Evolutionary conservation across 2,329 filamentous ascomycete genomes (phyloP).

Genomic region (Ramularia collo-cygni): DNA sequence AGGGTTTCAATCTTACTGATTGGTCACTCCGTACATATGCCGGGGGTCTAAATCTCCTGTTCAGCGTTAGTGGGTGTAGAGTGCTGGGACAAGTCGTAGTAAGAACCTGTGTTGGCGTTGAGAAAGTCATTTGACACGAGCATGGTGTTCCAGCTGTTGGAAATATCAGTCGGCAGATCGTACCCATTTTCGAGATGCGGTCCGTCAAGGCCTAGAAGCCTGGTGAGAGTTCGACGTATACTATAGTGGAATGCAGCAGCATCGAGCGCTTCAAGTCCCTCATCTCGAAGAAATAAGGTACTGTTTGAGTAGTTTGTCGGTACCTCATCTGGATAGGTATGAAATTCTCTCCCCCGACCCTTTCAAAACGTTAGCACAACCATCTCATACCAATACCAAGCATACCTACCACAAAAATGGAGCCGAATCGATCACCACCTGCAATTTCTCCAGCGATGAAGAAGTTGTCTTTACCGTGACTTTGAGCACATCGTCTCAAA

Average conservation of each 20-base stretch:
- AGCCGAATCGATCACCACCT: constrained; percentile 51
- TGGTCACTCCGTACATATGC: constrained; percentile 55
- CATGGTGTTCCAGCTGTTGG: constrained; percentile 48
- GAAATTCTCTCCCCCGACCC: constrained; percentile 51
- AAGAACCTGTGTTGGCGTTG: constrained; percentile 46
- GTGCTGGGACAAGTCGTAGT: too few relatives aligned
- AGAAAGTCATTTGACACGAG: constrained; percentile 51
- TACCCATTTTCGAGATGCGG: constrained; percentile 39
- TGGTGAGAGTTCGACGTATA: constrained; percentile 6
- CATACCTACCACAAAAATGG: constrained; percentile 45
- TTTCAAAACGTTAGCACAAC: too few relatives aligned
- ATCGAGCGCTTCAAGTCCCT: constrained; percentile 47
- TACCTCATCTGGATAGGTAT: constrained; percentile 41
- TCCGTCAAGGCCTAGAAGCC: neutral
- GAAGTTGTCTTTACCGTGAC: constrained; percentile 53
- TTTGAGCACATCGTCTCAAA: constrained; percentile 50
- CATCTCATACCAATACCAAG: too few relatives aligned
- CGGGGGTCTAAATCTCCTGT: constrained; percentile 49
- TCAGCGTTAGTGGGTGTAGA: too few relatives aligned
- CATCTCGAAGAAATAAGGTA: constrained; percentile 45
- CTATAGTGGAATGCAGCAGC: constrained; percentile 55
- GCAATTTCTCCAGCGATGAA: constrained; percentile 57
- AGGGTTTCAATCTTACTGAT: constrained; percentile 42
- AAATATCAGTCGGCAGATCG: constrained; percentile 46
- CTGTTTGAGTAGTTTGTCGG: constrained; percentile 33